These are phyloP conservation scores for Leishmania gerbilli DNA, from an alignment of 208 protist genomes.

Conservation along the genomic window DNA sequence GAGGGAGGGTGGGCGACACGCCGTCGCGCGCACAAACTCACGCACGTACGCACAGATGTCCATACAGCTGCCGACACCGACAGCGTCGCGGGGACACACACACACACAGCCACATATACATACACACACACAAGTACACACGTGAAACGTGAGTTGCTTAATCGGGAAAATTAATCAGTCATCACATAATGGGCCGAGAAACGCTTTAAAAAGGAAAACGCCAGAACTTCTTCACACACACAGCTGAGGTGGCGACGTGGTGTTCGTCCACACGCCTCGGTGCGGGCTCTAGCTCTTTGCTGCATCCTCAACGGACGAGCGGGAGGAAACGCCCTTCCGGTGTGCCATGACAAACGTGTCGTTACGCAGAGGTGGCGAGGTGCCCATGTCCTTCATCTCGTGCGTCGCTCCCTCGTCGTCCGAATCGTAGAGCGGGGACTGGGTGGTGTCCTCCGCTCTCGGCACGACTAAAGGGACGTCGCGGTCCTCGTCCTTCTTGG, in stretches of 20 bases:
- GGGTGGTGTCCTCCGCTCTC: conserved; percentile 43
- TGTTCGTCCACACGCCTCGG: not conserved
- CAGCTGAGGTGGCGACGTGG: not conserved
- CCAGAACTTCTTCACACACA: not conserved
- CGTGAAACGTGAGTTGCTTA: not conserved
- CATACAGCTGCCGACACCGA: not conserved
- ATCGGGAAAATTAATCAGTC: not conserved
- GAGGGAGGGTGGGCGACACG: not conserved
- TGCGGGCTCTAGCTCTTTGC: conserved; percentile 7
- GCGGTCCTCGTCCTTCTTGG: conserved; percentile 3
- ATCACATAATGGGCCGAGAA: not conserved
- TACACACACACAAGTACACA: not conserved
- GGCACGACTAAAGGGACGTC: conserved; percentile 36
- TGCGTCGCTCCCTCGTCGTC: conserved; percentile 37
- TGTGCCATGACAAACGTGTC: conserved; percentile 38
- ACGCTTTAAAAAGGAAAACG: not conserved
- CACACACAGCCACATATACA: not conserved
- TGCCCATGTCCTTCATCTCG: conserved; percentile 35
- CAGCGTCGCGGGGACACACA: not conserved
- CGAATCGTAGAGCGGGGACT: conserved; percentile 64
- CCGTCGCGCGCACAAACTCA: not conserved
- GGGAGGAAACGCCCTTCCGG: conserved; percentile 5
- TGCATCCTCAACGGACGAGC: conserved; percentile 9
- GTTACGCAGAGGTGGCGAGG: conserved; percentile 56
- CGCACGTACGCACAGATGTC: not conserved